Base-by-base conservation (phyloP, 1,139 yeast genomes). In the Scheffersomyces segobiensis region DNA sequence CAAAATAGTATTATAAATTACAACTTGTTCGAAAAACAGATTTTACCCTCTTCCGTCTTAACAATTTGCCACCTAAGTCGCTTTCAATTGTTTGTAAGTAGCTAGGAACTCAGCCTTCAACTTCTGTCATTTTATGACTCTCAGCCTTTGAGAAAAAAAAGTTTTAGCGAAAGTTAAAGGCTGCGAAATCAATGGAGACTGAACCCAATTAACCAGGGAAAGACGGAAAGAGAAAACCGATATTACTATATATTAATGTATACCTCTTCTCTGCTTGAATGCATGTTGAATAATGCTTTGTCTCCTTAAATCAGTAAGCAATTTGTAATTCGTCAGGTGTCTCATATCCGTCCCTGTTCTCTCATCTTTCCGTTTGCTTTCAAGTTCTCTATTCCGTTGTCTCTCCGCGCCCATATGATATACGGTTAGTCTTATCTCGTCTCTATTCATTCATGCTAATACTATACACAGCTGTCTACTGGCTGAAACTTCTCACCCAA, bases 401-500 rank as follows among this genome's bases (percentile, higher is more conserved):
- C 32, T 24, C 32, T 24, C 24, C 24, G 3, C 5, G 3, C 24
- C 32, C 12, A 32, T 32, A 2, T 32, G 12, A 10, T 32, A 6
- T 32, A 14, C 17, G 12, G 17, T 32, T 32, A 32, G 8, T 32
- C 42, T 10, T 32, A 32, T 32, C 42, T 32, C 42, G 42, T 32
- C 42, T 32, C 42, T 32, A 32, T 32, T 32, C 42, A 32, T 4
- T 32, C 42, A 32, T 32, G 42, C 42, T 32, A 32, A 32, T 32
- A 32, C 42, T 32, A 32, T 14, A 7, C 42, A 8, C 42, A 32
- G 5, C 42, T 22, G 14, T 48, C 39, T 59, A 59, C 47, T 68
- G 65, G 57, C 68, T 63, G 26, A 68, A 70, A 14, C 72, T 68
- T 55, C 81, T 71, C 46, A 80, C 82, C 84, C 84, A 80, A 56